Base-by-base conservation (phyloP, 257 asterid genomes). In the Verbena officinalis region DNA sequence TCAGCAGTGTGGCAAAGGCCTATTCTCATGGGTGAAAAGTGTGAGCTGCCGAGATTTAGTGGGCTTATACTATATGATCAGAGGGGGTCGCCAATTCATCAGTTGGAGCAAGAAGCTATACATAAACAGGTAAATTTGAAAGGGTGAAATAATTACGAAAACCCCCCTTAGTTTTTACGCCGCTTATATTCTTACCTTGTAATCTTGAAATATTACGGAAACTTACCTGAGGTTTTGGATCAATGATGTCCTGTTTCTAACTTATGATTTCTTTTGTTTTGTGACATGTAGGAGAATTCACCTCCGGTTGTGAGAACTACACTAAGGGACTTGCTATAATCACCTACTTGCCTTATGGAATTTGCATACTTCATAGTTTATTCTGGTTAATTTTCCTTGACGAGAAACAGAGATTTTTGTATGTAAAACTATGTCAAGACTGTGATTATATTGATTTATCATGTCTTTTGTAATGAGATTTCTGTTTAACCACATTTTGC, bases 1-100 rank as follows among this genome's bases (percentile, higher is more conserved):
- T 81, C 95, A 31, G 87, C 84, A 5, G 91, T 89, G 70, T 89
- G 97, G 97, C 91, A 85, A 58, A 79, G 88, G 78, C 97, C 97
- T 0, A 89, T 89, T 60, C 75, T 89, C 0, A 89, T 89, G 97
- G 97, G 97, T 3, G 97, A 72, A n/a, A 90, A 87, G 75, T 90
- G 97, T 72, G 91, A 87, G 80, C 62, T 90, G 0, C 97, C 97
- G 0, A 83, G 95, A 65, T 90, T 85, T 20, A 90, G 97, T 78
- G 96, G 97, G 5, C 91, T 90, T 4, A 90, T 90, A 14, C 75
- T 90, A 14, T 90, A 90, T 78, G 97, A 90, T 63, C 86, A 81
- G 22, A 85, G 75, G 20, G 97, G 97, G 3, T 66, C 19, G 55
- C 95, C 93, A 1, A 71, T 82, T 58, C 84, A 69, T 67, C 80